Evolutionary conservation across 2,329 filamentous ascomycete species (phyloP).

Genomic region (Hymenoscyphus scutula): DNA sequence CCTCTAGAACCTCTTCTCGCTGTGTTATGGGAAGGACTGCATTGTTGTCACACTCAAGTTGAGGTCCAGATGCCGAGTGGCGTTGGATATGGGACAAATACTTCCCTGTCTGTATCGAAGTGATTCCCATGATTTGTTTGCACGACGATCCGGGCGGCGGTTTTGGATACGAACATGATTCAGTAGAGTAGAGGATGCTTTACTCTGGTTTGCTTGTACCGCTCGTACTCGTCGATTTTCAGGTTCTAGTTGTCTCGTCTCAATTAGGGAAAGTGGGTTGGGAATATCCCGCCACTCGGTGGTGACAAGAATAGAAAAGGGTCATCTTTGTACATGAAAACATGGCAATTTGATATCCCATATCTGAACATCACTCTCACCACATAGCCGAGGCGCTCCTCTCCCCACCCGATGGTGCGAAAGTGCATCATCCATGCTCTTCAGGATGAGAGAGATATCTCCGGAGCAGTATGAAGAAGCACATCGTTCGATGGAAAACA

Average conservation of each 20-base stretch:
- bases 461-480: not conserved
- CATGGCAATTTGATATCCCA: constrained; percentile 3
- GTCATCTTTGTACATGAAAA: too few relatives aligned
- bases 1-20: too few relatives aligned
- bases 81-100: too few relatives aligned
- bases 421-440: not conserved
- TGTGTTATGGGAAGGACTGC: too few relatives aligned
- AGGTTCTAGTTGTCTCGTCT: not conserved
- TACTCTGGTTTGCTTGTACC: too few relatives aligned
- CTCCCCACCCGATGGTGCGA: not conserved
- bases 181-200: too few relatives aligned
- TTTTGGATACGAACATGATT: too few relatives aligned
- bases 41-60: too few relatives aligned
- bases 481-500: not conserved
- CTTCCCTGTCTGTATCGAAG: too few relatives aligned
- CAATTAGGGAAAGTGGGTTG: not conserved
- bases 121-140: too few relatives aligned
- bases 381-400: not conserved
- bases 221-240: not conserved
- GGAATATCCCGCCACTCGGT: not conserved
- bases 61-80: too few relatives aligned
- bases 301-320: not conserved
- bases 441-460: not conserved
- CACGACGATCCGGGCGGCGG: too few relatives aligned
- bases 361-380: not conserved